Conservation (phyloP, 306 rosid species). For the Mimosa pudica region DNA sequence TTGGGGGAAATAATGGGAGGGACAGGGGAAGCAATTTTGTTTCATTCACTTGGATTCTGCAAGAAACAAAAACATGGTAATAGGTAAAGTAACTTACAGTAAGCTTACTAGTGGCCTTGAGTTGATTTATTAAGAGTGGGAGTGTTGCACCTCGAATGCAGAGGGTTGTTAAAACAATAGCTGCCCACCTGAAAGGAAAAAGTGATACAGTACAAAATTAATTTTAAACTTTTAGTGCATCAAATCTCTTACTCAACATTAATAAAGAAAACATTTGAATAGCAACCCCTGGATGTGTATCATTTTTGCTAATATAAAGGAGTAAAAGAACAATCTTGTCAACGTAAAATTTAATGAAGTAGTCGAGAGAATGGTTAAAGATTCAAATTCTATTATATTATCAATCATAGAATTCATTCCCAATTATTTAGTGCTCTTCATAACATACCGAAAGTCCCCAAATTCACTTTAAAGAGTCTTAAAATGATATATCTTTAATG, state of each 20-base stretch:
- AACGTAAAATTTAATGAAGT: constrained; percentile 22
- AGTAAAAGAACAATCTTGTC: constrained; percentile 19
- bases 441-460: not conserved
- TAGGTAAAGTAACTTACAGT: constrained; percentile 56
- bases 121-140: constrained; percentile 77
- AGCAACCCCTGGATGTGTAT: constrained; percentile 8
- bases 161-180: constrained; percentile 69
- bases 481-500: not conserved
- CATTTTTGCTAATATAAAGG: constrained; percentile 16
- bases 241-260: constrained; percentile 25
- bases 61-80: constrained; percentile 24
- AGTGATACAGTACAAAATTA: constrained; percentile 7
- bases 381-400: constrained; percentile 17
- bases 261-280: constrained; percentile 11
- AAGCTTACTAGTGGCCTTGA: constrained; percentile 78
- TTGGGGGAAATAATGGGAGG: constrained; percentile 14
- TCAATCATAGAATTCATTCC: not conserved
- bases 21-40: not conserved
- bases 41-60: constrained; percentile 23
- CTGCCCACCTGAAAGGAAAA: constrained; percentile 77
- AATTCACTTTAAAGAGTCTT: not conserved
- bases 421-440: not conserved
- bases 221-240: constrained; percentile 21
- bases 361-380: constrained; percentile 14
- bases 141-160: constrained; percentile 64